Evolutionary conservation across 352 stramenopile genomes (phyloP).

Genomic region (Globisporangium cederbergense): DNA sequence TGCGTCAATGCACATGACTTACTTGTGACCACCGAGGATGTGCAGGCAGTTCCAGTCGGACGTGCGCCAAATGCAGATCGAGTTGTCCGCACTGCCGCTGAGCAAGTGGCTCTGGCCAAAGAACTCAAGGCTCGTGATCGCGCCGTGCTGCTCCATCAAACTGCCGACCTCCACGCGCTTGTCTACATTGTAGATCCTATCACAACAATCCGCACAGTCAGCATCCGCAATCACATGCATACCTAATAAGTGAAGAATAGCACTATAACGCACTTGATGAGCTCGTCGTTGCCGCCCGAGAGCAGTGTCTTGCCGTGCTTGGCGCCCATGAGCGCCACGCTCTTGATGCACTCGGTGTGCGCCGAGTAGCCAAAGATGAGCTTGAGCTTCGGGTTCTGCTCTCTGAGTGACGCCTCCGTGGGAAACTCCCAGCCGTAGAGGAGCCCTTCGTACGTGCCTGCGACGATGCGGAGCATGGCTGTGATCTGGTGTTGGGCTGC

Average conservation of each 20-base stretch:
- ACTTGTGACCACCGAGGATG: conserved; percentile 88
- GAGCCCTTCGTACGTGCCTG: conserved; percentile 83
- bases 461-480: conserved; percentile 74
- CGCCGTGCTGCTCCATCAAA: conserved; percentile 84
- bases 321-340: conserved; percentile 72
- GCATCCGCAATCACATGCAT: neutral
- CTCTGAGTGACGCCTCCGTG: conserved; percentile 22
- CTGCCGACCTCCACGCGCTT: conserved; percentile 85
- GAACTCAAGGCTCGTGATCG: conserved; percentile 85
- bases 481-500: neutral
- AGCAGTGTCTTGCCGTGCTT: conserved; percentile 82
- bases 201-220: conserved; percentile 1
- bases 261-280: conserved; percentile 73
- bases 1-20: conserved; percentile 8
- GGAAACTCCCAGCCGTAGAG: conserved; percentile 82
- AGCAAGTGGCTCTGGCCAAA: conserved; percentile 85
- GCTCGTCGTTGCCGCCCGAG: conserved; percentile 80
- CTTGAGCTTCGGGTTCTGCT: conserved; percentile 59
- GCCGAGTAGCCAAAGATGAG: conserved; percentile 83
- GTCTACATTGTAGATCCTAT: conserved; percentile 86
- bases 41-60: conserved; percentile 89
- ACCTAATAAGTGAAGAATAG: neutral
- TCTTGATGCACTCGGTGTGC: conserved; percentile 86
- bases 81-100: conserved; percentile 84
- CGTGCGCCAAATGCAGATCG: conserved; percentile 88